Percentiles rank a stretch among this genome's conserved stretches.
Conservation (phyloP, 2,329 filamentous ascomycete genomes). For the Diaporthe sp. region DNA sequence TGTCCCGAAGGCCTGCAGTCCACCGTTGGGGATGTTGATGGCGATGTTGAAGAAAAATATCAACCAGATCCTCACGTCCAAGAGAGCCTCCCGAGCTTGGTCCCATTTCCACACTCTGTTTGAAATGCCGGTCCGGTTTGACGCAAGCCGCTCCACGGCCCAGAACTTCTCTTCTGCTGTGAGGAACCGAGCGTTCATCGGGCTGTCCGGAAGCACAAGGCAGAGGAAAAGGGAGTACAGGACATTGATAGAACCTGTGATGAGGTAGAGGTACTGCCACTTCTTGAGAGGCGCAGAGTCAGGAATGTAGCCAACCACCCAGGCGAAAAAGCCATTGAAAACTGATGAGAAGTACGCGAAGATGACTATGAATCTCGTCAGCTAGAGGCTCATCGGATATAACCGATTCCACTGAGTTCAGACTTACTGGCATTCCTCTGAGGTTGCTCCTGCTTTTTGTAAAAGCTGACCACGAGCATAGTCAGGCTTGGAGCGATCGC, state of each 20-base stretch:
- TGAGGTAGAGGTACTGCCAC: slow-evolving; percentile 50
- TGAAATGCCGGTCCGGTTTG: slow-evolving; percentile 55
- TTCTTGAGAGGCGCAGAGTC: slow-evolving; percentile 38
- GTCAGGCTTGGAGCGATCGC: slow-evolving; percentile 52
- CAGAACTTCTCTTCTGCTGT: slow-evolving; percentile 48
- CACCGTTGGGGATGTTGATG: slow-evolving; percentile 50
- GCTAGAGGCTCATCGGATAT: background rate
- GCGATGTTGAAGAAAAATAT: slow-evolving; percentile 48
- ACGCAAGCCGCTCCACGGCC: slow-evolving; percentile 51
- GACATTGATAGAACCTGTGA: slow-evolving; percentile 50
- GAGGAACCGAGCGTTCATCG: slow-evolving; percentile 54
- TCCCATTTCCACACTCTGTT: slow-evolving; percentile 49
- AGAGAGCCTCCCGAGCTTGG: slow-evolving; percentile 47
- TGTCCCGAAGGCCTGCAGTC: slow-evolving; percentile 45
- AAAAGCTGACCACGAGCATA: slow-evolving; percentile 54
- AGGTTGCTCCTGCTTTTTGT: slow-evolving; percentile 54
- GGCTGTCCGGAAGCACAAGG: slow-evolving; percentile 52
- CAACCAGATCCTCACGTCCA: slow-evolving; percentile 48
- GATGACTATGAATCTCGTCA: slow-evolving; percentile 45
- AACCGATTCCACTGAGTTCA: background rate
- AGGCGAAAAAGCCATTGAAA: slow-evolving; percentile 61
- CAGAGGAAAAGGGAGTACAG: slow-evolving; percentile 48
- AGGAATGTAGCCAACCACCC: slow-evolving; percentile 40
- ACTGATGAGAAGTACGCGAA: slow-evolving; percentile 57
- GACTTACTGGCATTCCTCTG: slow-evolving; percentile 50